These are phyloP conservation scores for Boeremia lycopersici DNA, from an alignment of 2,329 filamentous ascomycete genomes.

Conservation along the genomic window DNA sequence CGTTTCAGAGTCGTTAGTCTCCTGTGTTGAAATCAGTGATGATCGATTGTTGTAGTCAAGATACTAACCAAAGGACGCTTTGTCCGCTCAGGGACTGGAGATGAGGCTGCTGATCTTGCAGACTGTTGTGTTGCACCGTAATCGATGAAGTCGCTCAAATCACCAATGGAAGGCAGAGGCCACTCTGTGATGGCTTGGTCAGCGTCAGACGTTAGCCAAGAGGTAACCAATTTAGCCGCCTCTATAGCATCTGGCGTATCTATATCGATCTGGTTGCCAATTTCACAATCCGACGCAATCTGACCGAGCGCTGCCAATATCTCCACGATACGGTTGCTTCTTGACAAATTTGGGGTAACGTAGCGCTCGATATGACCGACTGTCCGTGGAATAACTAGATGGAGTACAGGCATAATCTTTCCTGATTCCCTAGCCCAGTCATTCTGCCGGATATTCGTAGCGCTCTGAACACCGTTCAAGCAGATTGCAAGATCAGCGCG, in stretches of 20 bases:
- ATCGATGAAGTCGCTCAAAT: constrained; percentile 37
- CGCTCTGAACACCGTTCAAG: constrained; percentile 44
- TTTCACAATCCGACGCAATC: constrained; percentile 33
- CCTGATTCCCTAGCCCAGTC: constrained; percentile 29
- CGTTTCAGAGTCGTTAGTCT: constrained; percentile 31
- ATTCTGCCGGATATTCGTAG: constrained; percentile 31
- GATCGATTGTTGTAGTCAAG: no score
- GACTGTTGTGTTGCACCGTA: constrained; percentile 34
- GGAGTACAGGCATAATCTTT: constrained; percentile 39
- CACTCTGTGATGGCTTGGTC: constrained; percentile 23
- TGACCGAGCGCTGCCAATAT: constrained; percentile 44
- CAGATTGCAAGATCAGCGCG: constrained; percentile 50
- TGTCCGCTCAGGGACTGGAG: constrained; percentile 25
- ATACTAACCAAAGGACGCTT: constrained; percentile 38
- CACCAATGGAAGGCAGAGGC: constrained; percentile 41
- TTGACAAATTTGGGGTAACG: constrained; percentile 28
- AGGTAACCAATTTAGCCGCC: constrained; percentile 35
- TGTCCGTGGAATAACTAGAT: constrained; percentile 49
- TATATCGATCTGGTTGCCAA: constrained; percentile 43
- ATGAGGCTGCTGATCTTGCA: constrained; percentile 18
- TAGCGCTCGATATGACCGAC: constrained; percentile 54
- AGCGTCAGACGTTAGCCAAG: constrained; percentile 26
- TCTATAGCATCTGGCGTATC: constrained; percentile 31
- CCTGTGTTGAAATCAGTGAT: constrained; percentile 17
- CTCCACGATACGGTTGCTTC: constrained; percentile 39